Evolutionary conservation across 2,329 filamentous ascomycete species (phyloP).

Genomic region (Talaromyces rugulosus): DNA sequence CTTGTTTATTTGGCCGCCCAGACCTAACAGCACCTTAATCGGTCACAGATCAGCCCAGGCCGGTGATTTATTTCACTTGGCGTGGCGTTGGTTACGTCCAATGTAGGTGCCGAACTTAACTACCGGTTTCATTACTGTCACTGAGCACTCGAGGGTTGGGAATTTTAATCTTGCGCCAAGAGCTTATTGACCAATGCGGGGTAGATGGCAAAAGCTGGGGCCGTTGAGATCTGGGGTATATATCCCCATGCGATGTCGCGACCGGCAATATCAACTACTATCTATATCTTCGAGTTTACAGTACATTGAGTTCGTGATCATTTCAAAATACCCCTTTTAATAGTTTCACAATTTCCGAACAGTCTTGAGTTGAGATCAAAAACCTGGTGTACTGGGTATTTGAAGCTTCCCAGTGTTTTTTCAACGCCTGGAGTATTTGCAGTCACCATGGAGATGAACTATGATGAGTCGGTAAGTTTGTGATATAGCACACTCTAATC

Average conservation of each 20-base stretch:
- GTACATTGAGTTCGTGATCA: not conserved
- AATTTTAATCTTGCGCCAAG: not conserved
- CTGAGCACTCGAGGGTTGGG: too few species aligned
- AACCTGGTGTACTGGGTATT: not conserved
- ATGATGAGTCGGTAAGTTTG: not conserved
- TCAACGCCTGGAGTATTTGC: not conserved
- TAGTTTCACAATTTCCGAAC: not conserved
- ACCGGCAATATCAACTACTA: not conserved
- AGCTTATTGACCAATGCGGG: not conserved
- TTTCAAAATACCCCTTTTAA: not conserved
- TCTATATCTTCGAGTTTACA: not conserved
- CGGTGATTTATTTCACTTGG: not conserved
- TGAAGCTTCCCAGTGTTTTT: not conserved
- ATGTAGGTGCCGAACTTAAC: not conserved
- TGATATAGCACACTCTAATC: not conserved
- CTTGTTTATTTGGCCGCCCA: not conserved
- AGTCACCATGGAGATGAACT: not conserved
- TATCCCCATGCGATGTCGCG: not conserved
- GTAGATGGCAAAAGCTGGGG: not conserved
- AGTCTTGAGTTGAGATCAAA: too few species aligned
- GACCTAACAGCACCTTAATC: not conserved
- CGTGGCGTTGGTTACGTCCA: not conserved
- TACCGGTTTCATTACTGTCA: not conserved
- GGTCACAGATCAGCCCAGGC: not conserved
- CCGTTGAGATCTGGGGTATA: not conserved